phyloP scores from a whole-genome alignment of 805 yeast genomes.

The Kregervanrija pseudodelftensis region DNA sequence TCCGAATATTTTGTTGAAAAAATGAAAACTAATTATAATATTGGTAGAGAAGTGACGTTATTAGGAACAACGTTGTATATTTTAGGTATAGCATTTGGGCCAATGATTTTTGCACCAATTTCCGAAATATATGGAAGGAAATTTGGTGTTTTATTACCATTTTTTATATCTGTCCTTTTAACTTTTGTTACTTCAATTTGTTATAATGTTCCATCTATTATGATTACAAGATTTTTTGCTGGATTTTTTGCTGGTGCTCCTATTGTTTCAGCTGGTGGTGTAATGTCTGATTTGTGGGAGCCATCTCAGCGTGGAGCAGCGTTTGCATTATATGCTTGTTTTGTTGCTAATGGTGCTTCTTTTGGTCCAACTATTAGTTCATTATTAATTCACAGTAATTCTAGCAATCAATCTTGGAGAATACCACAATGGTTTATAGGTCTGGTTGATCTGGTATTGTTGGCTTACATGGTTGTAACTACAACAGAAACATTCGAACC shows the following conservation, averaged over 20 bases:
- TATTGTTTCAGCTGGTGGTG: conserved; percentile 52
- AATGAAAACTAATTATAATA: conserved; percentile 27
- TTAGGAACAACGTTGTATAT: conserved; percentile 54
- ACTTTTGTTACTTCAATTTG: conserved; percentile 46
- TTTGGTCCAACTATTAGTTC: conserved; percentile 57
- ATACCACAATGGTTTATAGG: conserved; percentile 50
- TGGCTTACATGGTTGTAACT: conserved; percentile 27
- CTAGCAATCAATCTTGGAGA: conserved; percentile 42
- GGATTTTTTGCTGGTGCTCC: conserved; percentile 59
- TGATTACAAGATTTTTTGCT: conserved; percentile 48
- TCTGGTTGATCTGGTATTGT: conserved; percentile 28
- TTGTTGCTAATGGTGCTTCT: conserved; percentile 60
- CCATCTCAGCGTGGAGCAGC: conserved; percentile 48
- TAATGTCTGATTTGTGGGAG: conserved; percentile 47
- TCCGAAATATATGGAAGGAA: conserved; percentile 42
- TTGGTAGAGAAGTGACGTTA: conserved; percentile 40
- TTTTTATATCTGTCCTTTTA: conserved; percentile 32
- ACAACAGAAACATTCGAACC: conserved; percentile 37
- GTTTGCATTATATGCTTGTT: conserved; percentile 40
- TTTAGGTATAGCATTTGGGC: conserved; percentile 63
- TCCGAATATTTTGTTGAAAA: conserved; percentile 27
- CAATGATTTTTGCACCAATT: conserved; percentile 56
- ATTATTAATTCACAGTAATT: conserved; percentile 35
- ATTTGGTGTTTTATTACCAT: conserved; percentile 37
- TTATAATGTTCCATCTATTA: conserved; percentile 41